A percentile compares a stretch with the other conserved stretches of the same genome.
phyloP scores from a whole-genome alignment of 2,329 filamentous ascomycete species.

The Hypoxylon sp. region DNA sequence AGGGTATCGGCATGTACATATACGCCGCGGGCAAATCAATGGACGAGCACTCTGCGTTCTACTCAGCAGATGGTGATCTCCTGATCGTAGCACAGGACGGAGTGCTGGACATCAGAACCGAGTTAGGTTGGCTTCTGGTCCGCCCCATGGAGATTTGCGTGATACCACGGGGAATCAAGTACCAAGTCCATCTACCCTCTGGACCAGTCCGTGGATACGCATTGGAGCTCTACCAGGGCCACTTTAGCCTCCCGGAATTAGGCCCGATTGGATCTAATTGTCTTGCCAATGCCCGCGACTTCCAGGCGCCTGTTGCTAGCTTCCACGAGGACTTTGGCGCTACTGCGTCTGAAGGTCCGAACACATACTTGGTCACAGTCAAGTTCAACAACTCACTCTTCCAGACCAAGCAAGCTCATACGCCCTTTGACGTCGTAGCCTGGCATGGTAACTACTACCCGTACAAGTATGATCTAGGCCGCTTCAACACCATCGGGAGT shows the following conservation, averaged over 20 bases:
- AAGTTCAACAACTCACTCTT: slow-evolving; percentile 77
- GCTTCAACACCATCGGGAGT: slow-evolving; percentile 76
- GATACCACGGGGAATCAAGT: slow-evolving; percentile 75
- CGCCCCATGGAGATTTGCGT: slow-evolving; percentile 78
- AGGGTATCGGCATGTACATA: slow-evolving; percentile 78
- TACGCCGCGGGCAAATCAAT: slow-evolving; percentile 82
- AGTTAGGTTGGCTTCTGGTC: slow-evolving; percentile 75
- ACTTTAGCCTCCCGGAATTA: slow-evolving; percentile 74
- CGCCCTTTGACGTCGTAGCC: slow-evolving; percentile 78
- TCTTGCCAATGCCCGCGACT: slow-evolving; percentile 75
- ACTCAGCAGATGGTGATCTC: slow-evolving; percentile 81
- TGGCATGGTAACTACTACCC: slow-evolving; percentile 81
- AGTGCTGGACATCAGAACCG: slow-evolving; percentile 75
- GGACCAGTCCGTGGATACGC: slow-evolving; percentile 72
- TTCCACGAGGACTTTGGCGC: slow-evolving; percentile 68
- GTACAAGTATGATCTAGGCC: slow-evolving; percentile 79
- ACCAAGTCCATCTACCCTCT: slow-evolving; percentile 69
- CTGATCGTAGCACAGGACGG: slow-evolving; percentile 78
- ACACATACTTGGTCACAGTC: slow-evolving; percentile 63
- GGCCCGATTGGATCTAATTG: slow-evolving; percentile 75
- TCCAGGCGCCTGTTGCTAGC: slow-evolving; percentile 73
- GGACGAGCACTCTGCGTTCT: slow-evolving; percentile 77
- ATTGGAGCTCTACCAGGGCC: slow-evolving; percentile 73
- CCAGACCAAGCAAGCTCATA: slow-evolving; percentile 72
- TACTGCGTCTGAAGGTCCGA: slow-evolving; percentile 54